phyloP scores from a whole-genome alignment of 1,139 yeast species.

The Zygoascus sp. region DNA sequence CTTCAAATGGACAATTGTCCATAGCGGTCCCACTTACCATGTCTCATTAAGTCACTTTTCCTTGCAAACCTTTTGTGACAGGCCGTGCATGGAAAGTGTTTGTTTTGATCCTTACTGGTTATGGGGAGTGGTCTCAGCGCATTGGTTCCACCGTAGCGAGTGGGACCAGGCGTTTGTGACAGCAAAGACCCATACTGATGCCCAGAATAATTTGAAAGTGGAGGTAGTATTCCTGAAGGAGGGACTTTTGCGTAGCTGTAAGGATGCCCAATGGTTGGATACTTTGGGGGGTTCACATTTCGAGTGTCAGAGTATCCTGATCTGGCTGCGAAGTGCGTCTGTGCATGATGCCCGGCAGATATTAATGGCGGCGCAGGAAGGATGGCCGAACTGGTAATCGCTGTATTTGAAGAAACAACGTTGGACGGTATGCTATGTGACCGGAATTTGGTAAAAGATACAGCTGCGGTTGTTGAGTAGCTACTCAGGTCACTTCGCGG shows the following conservation, averaged over 20 bases:
- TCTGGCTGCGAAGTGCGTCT: neutral
- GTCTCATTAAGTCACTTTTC: slow-evolving; percentile 66
- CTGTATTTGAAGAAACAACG: too few relatives aligned
- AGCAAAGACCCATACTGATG: neutral
- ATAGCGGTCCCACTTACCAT: slow-evolving; percentile 35
- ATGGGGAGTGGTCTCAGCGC: neutral
- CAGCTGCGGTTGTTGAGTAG: neutral
- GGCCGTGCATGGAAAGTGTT: slow-evolving; percentile 26
- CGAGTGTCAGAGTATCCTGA: neutral
- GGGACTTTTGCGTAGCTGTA: neutral
- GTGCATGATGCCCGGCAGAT: neutral
- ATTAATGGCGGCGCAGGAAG: neutral
- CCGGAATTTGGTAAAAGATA: neutral
- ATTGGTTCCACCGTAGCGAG: neutral
- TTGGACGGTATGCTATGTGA: too few relatives aligned
- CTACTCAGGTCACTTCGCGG: neutral
- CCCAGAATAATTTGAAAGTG: neutral
- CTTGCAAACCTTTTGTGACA: slow-evolving; percentile 45
- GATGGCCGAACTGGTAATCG: neutral
- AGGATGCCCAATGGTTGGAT: neutral
- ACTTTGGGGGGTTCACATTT: neutral
- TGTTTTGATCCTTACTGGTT: slow-evolving; percentile 13
- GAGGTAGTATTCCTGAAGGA: neutral
- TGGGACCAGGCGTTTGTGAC: slow-evolving; percentile 2
- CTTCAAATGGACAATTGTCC: neutral